Conservation (phyloP, 345 rosid genomes). For the Brassica carinata region DNA sequence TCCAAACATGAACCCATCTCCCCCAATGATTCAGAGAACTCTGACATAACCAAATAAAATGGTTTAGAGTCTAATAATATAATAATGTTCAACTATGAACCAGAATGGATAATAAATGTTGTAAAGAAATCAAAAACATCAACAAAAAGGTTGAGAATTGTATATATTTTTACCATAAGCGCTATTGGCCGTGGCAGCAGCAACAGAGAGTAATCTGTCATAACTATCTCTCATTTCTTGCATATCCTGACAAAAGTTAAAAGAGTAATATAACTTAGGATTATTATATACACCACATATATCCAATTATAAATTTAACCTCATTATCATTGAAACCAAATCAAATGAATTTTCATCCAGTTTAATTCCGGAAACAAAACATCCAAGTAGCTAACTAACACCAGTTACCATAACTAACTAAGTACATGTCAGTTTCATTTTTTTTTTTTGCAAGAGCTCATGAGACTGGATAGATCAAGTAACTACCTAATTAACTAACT, state of each 20-base stretch:
- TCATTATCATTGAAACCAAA: slow-evolving; percentile 1
- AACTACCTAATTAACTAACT: too few species aligned
- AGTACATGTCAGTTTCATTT: background rate
- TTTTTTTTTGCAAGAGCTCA: too few species aligned
- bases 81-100: background rate
- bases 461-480: too few species aligned
- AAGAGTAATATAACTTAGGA: background rate
- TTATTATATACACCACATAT: background rate
- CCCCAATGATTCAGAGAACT: slow-evolving; percentile 89
- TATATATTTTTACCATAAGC: slow-evolving; percentile 63
- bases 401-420: background rate
- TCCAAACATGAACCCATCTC: slow-evolving; percentile 96
- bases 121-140: too few species aligned
- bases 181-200: slow-evolving; percentile 91
- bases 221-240: slow-evolving; percentile 83
- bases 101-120: background rate
- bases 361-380: background rate
- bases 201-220: slow-evolving; percentile 89
- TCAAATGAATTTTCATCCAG: background rate
- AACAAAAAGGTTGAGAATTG: background rate
- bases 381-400: slow-evolving; percentile 10
- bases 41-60: slow-evolving; percentile 40
- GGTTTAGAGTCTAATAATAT: too few species aligned
- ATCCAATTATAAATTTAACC: background rate
- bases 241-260: slow-evolving; percentile 63